phyloP scores from a whole-genome alignment of 2,329 filamentous ascomycete genomes.

The Magnaporthiopsis rhizophila region DNA sequence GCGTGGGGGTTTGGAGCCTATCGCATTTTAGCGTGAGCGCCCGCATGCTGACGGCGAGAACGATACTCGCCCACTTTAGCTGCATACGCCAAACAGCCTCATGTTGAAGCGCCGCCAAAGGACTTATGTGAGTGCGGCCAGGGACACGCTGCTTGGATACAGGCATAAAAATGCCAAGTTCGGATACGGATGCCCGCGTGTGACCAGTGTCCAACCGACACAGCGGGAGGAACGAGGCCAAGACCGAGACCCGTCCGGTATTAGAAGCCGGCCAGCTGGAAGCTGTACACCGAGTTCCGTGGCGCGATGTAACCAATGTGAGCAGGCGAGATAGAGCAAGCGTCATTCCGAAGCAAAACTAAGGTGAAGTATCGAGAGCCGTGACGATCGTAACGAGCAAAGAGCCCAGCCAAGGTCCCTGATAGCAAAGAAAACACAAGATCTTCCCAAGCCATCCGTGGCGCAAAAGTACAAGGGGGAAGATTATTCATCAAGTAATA shows the following conservation, averaged over 20 bases:
- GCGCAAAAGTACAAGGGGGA: neutral
- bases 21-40: neutral
- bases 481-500: neutral
- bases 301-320: neutral
- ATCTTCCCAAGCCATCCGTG: neutral
- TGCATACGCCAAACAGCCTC: neutral
- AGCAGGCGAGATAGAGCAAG: neutral
- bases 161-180: neutral
- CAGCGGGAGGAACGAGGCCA: neutral
- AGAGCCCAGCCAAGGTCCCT: neutral
- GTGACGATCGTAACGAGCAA: neutral
- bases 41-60: no score
- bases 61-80: neutral
- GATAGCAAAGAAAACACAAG: neutral
- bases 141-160: neutral
- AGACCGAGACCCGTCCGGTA: neutral
- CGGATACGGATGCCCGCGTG: neutral
- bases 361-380: neutral
- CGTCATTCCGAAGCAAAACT: neutral
- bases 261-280: neutral
- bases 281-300: neutral
- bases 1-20: neutral
- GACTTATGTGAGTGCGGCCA: constrained; percentile 1
- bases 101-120: neutral
- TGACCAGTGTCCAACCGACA: neutral